phyloP scores from a whole-genome alignment of 1,139 yeast species.

The Arxiozyma heterogenica region DNA sequence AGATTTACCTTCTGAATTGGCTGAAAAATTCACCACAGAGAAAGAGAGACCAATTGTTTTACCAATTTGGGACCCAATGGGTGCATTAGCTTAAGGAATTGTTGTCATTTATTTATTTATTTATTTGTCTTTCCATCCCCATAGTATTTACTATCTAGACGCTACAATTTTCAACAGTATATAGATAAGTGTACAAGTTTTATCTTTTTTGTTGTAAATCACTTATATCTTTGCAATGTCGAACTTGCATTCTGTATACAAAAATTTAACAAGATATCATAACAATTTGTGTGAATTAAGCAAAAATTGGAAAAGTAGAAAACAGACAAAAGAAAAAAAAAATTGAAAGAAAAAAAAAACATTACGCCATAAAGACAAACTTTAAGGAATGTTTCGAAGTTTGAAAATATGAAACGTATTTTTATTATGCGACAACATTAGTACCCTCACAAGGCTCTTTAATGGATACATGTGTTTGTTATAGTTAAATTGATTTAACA shows the following conservation, averaged over 20 bases:
- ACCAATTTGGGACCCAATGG: constrained; percentile 84
- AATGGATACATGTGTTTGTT: not conserved
- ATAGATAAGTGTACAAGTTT: too few relatives aligned
- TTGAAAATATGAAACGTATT: not conserved
- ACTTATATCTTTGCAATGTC: too few relatives aligned
- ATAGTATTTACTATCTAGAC: not conserved
- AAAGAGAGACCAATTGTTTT: constrained; percentile 42
- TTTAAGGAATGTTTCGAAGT: too few relatives aligned
- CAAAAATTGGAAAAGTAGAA: not conserved
- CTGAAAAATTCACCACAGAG: constrained; percentile 32
- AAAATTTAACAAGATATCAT: not conserved
- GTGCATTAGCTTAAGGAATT: constrained; percentile 50
- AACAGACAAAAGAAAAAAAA: too few relatives aligned
- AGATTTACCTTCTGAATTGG: constrained; percentile 41
- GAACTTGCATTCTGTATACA: too few relatives aligned
- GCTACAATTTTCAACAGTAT: not conserved
- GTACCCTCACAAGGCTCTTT: not conserved
- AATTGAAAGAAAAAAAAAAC: too few relatives aligned
- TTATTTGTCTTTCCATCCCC: not conserved
- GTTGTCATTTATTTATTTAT: not conserved
- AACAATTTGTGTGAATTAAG: too few relatives aligned
- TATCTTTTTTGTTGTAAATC: too few relatives aligned
- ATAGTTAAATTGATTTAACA: not conserved
- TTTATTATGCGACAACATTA: not conserved
- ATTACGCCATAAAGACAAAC: too few relatives aligned